Percentiles rank a stretch among this genome's conserved stretches.
phyloP scores from a whole-genome alignment of 2,329 filamentous ascomycete genomes.

The Cladosporium sp. region DNA sequence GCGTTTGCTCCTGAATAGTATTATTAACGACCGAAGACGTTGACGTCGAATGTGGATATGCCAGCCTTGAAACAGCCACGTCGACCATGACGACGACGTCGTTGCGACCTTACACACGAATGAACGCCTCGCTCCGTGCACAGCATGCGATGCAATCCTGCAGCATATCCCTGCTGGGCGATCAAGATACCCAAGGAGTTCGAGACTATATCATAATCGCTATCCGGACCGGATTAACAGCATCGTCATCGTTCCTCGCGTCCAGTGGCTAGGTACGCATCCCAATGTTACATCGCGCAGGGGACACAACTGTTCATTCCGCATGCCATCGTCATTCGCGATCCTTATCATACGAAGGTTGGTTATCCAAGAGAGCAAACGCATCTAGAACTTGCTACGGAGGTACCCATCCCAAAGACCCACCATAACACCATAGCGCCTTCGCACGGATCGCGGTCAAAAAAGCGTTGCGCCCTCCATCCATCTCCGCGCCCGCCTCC shows the following conservation, averaged over 20 bases:
- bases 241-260: not conserved
- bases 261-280: not conserved
- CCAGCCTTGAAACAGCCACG: not conserved
- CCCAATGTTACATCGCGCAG: not conserved
- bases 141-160: not conserved
- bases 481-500: not conserved
- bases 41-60: not conserved
- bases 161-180: not conserved
- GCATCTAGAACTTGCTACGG: not conserved
- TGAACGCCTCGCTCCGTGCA: slow-evolving; percentile 4
- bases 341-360: not conserved
- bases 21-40: not conserved
- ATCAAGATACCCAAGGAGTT: not conserved
- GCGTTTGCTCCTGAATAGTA: not conserved
- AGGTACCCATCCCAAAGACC: not conserved
- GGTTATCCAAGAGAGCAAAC: not conserved
- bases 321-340: not conserved
- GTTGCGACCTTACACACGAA: not conserved
- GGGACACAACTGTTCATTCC: not conserved
- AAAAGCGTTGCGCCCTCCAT: not conserved
- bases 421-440: not conserved
- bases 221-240: not conserved
- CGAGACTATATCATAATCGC: not conserved
- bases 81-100: slow-evolving; percentile 7
- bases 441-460: not conserved